phyloP scores from a whole-genome alignment of 2,329 filamentous ascomycete genomes.

The Torrubiella hemipterigena region DNA sequence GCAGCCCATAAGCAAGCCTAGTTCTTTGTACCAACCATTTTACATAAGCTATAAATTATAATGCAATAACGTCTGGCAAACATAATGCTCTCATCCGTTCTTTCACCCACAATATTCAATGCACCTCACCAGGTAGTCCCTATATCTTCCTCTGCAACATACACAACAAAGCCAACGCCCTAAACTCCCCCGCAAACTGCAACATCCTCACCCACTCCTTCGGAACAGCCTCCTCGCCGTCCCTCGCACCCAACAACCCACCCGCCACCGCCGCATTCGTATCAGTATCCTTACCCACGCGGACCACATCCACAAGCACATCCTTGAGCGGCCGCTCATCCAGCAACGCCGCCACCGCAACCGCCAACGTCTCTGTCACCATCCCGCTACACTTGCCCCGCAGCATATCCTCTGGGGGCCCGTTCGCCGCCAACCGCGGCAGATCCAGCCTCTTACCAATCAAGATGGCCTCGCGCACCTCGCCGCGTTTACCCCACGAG shows the following conservation, averaged over 20 bases:
- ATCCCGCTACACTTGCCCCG: conserved; percentile 22
- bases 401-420: conserved; percentile 14
- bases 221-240: conserved; percentile 29
- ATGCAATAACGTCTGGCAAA: too few relatives aligned
- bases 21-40: too few relatives aligned
- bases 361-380: conserved; percentile 28
- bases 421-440: conserved; percentile 16
- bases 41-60: too few relatives aligned
- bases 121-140: too few relatives aligned
- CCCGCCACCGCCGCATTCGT: conserved; percentile 34
- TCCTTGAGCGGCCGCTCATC: conserved; percentile 27
- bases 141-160: neutral
- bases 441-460: conserved; percentile 15
- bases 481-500: conserved; percentile 3
- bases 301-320: conserved; percentile 31
- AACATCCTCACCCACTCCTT: conserved; percentile 23
- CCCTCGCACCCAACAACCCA: conserved; percentile 30
- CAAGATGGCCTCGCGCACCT: conserved; percentile 14
- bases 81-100: too few relatives aligned
- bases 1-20: too few relatives aligned
- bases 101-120: too few relatives aligned
- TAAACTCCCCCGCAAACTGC: conserved; percentile 27
- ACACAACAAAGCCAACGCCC: neutral
- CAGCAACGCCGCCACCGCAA: conserved; percentile 29
- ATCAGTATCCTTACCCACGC: conserved; percentile 31